Conservation (phyloP, 2,329 filamentous ascomycete genomes). For the Fusarium guadeloupense region DNA sequence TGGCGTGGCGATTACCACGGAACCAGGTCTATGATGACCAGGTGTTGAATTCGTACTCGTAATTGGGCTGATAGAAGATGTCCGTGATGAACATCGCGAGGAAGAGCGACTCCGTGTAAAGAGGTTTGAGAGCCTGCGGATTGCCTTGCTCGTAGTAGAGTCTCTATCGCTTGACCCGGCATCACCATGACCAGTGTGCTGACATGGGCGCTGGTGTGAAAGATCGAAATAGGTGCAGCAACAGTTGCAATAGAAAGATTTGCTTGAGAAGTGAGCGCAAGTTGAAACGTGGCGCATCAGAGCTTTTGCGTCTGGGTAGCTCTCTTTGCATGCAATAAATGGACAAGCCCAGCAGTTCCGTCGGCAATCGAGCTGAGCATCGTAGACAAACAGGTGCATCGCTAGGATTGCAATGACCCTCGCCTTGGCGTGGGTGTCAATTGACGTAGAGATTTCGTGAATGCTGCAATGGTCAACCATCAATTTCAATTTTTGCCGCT, state of each 20-base stretch:
- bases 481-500: not conserved
- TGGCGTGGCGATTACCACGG: not conserved
- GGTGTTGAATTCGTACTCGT: not conserved
- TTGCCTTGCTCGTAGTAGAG: not conserved
- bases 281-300: not conserved
- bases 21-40: not conserved
- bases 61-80: not conserved
- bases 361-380: not conserved
- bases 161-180: not conserved
- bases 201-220: not conserved
- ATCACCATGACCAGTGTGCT: not conserved
- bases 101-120: conserved; percentile 1
- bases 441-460: not conserved
- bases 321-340: conserved; percentile 1
- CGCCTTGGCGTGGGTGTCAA: not conserved
- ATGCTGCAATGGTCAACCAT: not conserved
- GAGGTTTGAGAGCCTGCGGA: not conserved
- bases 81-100: not conserved
- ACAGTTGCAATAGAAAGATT: conserved; percentile 1
- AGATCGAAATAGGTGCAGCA: not conserved
- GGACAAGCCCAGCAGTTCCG: conserved; percentile 1
- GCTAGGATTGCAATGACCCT: conserved; percentile 4
- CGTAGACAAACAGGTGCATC: not conserved
- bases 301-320: not conserved
- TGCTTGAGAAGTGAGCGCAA: not conserved